These are phyloP conservation scores for Fraxinus pennsylvanica DNA, from an alignment of 257 asterid species.

Conservation along the genomic window DNA sequence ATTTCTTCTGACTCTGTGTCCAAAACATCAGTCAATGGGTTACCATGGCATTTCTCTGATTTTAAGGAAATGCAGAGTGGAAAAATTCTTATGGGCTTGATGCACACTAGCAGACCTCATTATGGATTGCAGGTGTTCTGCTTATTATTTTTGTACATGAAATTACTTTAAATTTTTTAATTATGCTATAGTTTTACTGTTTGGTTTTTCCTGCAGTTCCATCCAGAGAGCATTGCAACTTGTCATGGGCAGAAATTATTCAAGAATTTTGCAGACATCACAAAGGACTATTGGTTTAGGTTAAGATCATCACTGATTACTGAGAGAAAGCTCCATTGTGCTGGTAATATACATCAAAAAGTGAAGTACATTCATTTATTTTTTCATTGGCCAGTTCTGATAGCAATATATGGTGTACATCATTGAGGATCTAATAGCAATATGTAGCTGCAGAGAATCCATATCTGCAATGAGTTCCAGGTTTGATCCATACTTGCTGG, in stretches of 20 bases:
- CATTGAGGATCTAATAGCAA: neutral
- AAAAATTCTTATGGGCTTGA: slow-evolving; percentile 86
- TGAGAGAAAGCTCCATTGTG: slow-evolving; percentile 45
- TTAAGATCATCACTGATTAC: slow-evolving; percentile 51
- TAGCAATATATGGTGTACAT: neutral
- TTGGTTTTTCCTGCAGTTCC: slow-evolving; percentile 58
- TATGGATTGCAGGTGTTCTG: slow-evolving; percentile 84
- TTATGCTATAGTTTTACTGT: slow-evolving; percentile 17
- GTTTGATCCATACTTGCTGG: neutral
- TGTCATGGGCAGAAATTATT: slow-evolving; percentile 80
- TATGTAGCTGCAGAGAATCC: neutral
- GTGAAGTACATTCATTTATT: neutral
- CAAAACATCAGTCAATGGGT: slow-evolving; percentile 35
- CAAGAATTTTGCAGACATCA: slow-evolving; percentile 80
- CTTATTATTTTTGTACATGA: slow-evolving; percentile 15
- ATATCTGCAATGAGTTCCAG: neutral
- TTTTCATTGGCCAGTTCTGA: neutral
- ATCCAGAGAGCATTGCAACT: slow-evolving; percentile 96
- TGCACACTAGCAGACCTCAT: slow-evolving; percentile 91
- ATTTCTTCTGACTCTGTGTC: slow-evolving; percentile 34
- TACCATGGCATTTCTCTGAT: slow-evolving; percentile 35
- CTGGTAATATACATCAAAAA: slow-evolving; percentile 58
- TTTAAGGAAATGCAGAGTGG: slow-evolving; percentile 39
- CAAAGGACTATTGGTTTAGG: slow-evolving; percentile 76
- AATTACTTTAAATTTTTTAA: slow-evolving; percentile 6